These are phyloP conservation scores for Cercophora sp. DNA, from an alignment of 495 filamentous ascomycete species.

Conservation along the genomic window DNA sequence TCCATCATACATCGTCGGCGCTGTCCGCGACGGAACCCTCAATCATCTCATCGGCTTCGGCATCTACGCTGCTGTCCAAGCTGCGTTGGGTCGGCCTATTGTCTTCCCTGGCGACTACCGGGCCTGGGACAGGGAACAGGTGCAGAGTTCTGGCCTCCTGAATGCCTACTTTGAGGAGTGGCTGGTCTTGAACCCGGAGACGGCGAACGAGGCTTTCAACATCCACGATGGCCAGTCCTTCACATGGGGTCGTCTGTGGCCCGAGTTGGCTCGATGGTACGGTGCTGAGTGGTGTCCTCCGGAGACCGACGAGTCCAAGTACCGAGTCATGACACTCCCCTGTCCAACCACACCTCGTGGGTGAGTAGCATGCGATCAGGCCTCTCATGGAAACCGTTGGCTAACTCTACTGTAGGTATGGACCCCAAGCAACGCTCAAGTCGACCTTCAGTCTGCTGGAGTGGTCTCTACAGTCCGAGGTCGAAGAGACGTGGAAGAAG, in stretches of 20 bases:
- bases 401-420: conserved; percentile 24
- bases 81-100: conserved; percentile 32
- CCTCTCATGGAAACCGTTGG: background rate
- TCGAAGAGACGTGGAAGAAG: conserved; percentile 42
- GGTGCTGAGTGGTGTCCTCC: conserved; percentile 28
- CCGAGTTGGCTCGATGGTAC: conserved; percentile 42
- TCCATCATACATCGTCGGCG: conserved; percentile 48
- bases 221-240: conserved; percentile 39
- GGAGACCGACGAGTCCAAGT: conserved; percentile 24
- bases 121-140: conserved; percentile 40
- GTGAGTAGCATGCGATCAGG: conserved; percentile 3
- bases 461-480: conserved; percentile 44
- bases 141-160: conserved; percentile 36
- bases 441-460: conserved; percentile 36
- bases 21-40: conserved; percentile 47
- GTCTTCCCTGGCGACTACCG: conserved; percentile 39
- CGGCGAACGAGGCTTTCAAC: conserved; percentile 45
- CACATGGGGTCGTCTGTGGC: conserved; percentile 44
- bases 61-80: conserved; percentile 45
- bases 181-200: conserved; percentile 37
- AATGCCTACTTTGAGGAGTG: conserved; percentile 51
- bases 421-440: conserved; percentile 31
- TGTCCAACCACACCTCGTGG: conserved; percentile 23
- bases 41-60: conserved; percentile 47
- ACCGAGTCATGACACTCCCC: conserved; percentile 18